Conservation (phyloP, 306 rosid genomes). For the Quercus robur region DNA sequence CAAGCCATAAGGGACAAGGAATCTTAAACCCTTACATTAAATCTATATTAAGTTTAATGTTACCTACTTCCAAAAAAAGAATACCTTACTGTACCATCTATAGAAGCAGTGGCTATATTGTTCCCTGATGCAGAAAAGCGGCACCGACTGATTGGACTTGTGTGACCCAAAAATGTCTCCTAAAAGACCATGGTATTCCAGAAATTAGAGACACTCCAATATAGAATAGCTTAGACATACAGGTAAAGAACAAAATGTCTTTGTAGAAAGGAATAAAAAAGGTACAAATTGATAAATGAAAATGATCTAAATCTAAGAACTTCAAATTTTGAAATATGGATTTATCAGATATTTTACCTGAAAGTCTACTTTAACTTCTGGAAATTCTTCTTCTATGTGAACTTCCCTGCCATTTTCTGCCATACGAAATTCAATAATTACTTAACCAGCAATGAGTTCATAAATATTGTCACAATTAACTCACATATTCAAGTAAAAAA, state of each 20-base stretch:
- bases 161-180: constrained; percentile 99
- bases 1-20: constrained; percentile 11
- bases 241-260: not conserved
- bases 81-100: constrained; percentile 92
- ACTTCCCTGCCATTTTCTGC: too few relatives aligned
- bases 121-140: constrained; percentile 90
- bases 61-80: constrained; percentile 1
- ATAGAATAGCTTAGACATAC: constrained; percentile 12
- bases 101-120: constrained; percentile 94
- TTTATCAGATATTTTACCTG: constrained; percentile 52
- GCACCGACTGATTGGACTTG: constrained; percentile 84
- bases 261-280: not conserved
- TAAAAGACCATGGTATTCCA: constrained; percentile 33
- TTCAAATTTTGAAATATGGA: not conserved
- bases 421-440: not conserved
- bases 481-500: not conserved
- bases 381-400: constrained; percentile 52
- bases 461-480: not conserved
- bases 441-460: not conserved
- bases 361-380: constrained; percentile 81
- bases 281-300: not conserved
- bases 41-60: not conserved
- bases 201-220: constrained; percentile 31
- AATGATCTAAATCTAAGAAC: not conserved
- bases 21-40: constrained; percentile 8